A percentile compares a stretch with the other conserved stretches of the same genome.
phyloP scores from a whole-genome alignment of 164 flowering plant species.

The grape (Vitis vinifera) region ASM3070453v1 NC_081812.1:21043501-21044000 shows the following conservation, averaged over 20 bases:
- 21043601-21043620: constrained; percentile 6
- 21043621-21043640: background rate
- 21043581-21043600: background rate
- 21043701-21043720: constrained; percentile 1
- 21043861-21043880: background rate
- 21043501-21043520: constrained; percentile 8
- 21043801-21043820: constrained; percentile 16
- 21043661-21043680: background rate
- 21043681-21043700: constrained; percentile 8
- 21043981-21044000: constrained; percentile 44
- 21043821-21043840: constrained; percentile 19
- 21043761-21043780: constrained; percentile 23
- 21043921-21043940: constrained; percentile 48
- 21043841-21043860: constrained; percentile 13
- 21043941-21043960: constrained; percentile 58
- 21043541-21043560: constrained; percentile 7
- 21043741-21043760: background rate
- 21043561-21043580: too few species aligned
- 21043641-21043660: constrained; percentile 7
- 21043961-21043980: constrained; percentile 41
- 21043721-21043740: background rate
- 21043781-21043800: constrained; percentile 45
- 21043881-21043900: constrained; percentile 35
- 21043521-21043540: background rate
- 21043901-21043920: constrained; percentile 37